These are phyloP conservation scores for Raffaelea deltoideospora DNA, from an alignment of 2,329 filamentous ascomycete genomes.

Conservation along the genomic window DNA sequence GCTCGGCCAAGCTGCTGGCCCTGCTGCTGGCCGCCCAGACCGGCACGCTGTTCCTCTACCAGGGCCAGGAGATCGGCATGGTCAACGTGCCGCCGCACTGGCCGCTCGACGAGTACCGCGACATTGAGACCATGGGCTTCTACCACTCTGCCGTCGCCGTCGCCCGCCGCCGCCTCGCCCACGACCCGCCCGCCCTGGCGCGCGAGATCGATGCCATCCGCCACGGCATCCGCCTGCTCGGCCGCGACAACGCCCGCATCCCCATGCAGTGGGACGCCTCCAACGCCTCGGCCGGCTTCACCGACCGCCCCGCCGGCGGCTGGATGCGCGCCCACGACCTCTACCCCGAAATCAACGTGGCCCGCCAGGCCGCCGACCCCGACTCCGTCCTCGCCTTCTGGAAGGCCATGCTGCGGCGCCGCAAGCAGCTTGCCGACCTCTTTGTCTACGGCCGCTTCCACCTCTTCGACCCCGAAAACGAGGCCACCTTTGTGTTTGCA, in stretches of 20 bases:
- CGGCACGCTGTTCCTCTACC: constrained; percentile 43
- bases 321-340: constrained; percentile 52
- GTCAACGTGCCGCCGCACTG: constrained; percentile 33
- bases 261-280: constrained; percentile 51
- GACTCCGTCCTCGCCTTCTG: constrained; percentile 45
- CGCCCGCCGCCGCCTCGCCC: constrained; percentile 9
- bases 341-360: constrained; percentile 39
- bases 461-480: constrained; percentile 30
- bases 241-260: constrained; percentile 49
- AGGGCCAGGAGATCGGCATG: constrained; percentile 48
- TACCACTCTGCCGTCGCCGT: constrained; percentile 18
- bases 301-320: constrained; percentile 22
- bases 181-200: constrained; percentile 21
- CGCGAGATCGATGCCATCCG: constrained; percentile 29
- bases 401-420: constrained; percentile 35
- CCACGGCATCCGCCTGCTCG: constrained; percentile 40
- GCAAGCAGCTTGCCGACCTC: constrained; percentile 39
- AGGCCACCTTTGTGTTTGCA: constrained; percentile 27
- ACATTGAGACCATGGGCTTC: constrained; percentile 33
- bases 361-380: constrained; percentile 25
- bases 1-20: constrained; percentile 37
- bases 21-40: constrained; percentile 30
- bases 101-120: constrained; percentile 30
- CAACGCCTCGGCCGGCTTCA: constrained; percentile 44
- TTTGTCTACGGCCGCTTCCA: constrained; percentile 48